Evolutionary conservation across 2,329 filamentous ascomycete genomes (phyloP), one percentile per base, ranked within the genome.

Genomic region (Fusarium denticulatum): DNA sequence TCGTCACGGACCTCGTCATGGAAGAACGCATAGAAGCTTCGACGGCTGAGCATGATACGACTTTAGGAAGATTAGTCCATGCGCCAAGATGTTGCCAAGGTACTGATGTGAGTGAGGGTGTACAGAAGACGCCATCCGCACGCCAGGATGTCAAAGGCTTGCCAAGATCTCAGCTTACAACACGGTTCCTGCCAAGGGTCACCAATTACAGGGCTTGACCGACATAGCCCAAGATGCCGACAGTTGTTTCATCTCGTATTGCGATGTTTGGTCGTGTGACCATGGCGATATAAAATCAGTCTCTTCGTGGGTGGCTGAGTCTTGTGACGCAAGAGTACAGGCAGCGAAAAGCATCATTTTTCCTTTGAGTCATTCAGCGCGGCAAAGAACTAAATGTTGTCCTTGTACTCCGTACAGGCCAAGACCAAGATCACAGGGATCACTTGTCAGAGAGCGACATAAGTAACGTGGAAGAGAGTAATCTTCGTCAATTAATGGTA

Each of bases 401-500:
- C 6, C 28, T 7, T 2, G 28, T 28, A 28, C 28, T 28, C 28
- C 28, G 28, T 20, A 50, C 22, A 50, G 11, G 11, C 5, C 30
- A 10, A 50, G 16, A 7, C 8, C 5, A 14, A 14, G 30, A 34
- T 24, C 16, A 24, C 30, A 20, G 8, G 11, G 8, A 12, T 22
- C 9, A 24, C n/a, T 11, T 7, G 14, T 7, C 16, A 45, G 9
- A 11, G 9, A 22, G 12, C 20, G 3, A 45, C 8, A 3, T 7
- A 52, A n/a, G 3, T 20, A 7, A 14, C 14, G 22, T 12, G 13
- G 56, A 53, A 63, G 64, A 69, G 43, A 52, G 65, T 58, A 45
- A 61, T 64, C 37, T 72, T 46, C 24, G 20, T 73, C 58, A 61
- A 73, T 73, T 74, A 74, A 74, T 67, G 39, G 45, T 71, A 55